These are phyloP conservation scores for Kentomonas sorsogonicus DNA, from an alignment of 208 protist genomes.

Conservation along the genomic window DNA sequence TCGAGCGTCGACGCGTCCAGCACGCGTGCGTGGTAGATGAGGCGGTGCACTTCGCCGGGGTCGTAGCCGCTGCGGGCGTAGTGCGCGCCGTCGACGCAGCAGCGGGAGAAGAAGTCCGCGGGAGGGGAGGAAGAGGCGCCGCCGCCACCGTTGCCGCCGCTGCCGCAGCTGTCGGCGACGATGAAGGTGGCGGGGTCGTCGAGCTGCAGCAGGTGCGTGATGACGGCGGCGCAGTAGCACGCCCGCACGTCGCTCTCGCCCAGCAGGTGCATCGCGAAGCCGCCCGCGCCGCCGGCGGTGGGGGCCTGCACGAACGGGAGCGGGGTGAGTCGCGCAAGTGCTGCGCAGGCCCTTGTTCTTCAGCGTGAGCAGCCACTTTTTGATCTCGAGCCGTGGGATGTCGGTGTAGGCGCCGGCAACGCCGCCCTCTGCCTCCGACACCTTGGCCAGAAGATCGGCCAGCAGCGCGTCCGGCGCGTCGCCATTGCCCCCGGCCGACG, in stretches of 20 bases:
- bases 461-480: no score
- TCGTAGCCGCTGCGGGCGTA: no score
- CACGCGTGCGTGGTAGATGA: slow-evolving; percentile 20
- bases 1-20: slow-evolving; percentile 38
- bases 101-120: no score
- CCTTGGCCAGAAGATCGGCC: no score
- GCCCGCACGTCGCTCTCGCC: slow-evolving; percentile 87
- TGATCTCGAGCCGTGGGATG: slow-evolving; percentile 70
- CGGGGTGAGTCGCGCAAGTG: no score
- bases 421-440: no score
- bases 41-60: neutral
- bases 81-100: neutral
- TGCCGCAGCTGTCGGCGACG: neutral
- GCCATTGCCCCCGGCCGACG: no score
- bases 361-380: slow-evolving; percentile 80
- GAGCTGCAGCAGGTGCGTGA: slow-evolving; percentile 61
- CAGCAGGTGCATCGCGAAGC: slow-evolving; percentile 77
- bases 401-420: neutral
- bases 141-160: slow-evolving; percentile 5
- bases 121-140: neutral
- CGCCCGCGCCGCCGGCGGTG: no score
- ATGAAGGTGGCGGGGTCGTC: slow-evolving; percentile 39
- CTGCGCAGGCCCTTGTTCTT: slow-evolving; percentile 31
- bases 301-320: no score
- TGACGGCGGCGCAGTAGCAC: slow-evolving; percentile 81